A percentile compares a stretch with the other conserved stretches of the same genome.
Evolutionary conservation across 768 basidiomycete genomes (phyloP).

Genomic region (Lentinula guzmanii): DNA sequence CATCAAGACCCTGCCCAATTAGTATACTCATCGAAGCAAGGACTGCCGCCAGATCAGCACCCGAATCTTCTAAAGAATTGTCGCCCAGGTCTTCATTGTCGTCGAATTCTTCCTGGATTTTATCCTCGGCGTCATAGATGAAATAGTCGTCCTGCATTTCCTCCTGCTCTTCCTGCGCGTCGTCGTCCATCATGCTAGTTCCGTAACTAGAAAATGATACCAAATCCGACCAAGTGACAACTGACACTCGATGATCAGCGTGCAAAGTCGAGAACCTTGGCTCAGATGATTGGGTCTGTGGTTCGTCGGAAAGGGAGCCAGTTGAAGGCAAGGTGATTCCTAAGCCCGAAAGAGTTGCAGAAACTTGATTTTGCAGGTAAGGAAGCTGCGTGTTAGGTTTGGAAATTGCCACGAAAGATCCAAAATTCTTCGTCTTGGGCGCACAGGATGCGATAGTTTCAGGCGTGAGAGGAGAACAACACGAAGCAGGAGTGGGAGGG

Average conservation of each 20-base stretch:
- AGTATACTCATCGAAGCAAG: conserved; percentile 4
- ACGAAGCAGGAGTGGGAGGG: not conserved
- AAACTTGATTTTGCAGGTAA: not conserved
- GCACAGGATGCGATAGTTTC: not conserved
- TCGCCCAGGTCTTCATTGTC: not conserved
- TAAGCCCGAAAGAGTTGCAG: not conserved
- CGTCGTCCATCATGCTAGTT: not conserved
- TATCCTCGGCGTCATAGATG: not conserved
- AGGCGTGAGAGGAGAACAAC: not conserved
- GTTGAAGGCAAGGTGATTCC: not conserved
- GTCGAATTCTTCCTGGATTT: not conserved
- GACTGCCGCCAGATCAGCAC: not conserved
- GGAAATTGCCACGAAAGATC: not conserved
- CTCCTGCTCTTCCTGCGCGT: not conserved
- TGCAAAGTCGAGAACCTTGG: not conserved
- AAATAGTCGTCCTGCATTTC: not conserved
- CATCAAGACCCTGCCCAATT: not conserved
- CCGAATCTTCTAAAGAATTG: not conserved
- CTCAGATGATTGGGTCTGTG: not conserved
- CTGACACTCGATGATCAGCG: not conserved
- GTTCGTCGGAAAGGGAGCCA: not conserved
- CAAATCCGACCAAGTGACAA: conserved; percentile 6
- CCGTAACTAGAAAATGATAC: conserved; percentile 4
- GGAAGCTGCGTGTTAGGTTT: not conserved
- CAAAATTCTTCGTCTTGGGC: not conserved